Conservation (phyloP, 169 alveolate genomes). For the Cyclospora cayetanensis region DNA sequence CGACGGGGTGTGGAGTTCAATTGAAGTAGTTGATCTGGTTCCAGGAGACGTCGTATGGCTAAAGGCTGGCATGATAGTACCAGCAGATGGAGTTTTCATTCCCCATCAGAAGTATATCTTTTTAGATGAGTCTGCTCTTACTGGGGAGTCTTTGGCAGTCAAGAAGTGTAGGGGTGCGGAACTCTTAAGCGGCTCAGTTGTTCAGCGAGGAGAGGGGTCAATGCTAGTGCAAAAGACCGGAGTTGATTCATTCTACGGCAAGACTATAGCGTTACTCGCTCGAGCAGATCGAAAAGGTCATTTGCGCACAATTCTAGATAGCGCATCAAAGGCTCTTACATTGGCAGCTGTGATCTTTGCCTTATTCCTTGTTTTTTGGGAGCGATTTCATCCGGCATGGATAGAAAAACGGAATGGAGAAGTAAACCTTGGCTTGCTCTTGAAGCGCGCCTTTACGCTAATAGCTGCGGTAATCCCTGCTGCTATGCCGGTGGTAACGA, state of each 20-base stretch:
- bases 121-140: constrained; percentile 87
- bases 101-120: constrained; percentile 81
- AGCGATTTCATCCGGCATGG: constrained; percentile 69
- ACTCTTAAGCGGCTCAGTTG: constrained; percentile 77
- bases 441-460: constrained; percentile 71
- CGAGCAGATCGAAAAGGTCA: constrained; percentile 72
- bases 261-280: constrained; percentile 78
- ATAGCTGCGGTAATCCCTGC: constrained; percentile 73
- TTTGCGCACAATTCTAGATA: constrained; percentile 62
- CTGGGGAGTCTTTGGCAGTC: constrained; percentile 89
- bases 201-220: constrained; percentile 75
- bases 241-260: constrained; percentile 80
- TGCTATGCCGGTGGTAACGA: constrained; percentile 84
- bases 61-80: constrained; percentile 84
- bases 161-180: constrained; percentile 77
- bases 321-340: constrained; percentile 56
- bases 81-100: constrained; percentile 75
- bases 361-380: constrained; percentile 68
- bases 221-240: constrained; percentile 80
- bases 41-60: constrained; percentile 92
- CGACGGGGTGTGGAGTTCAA: constrained; percentile 74
- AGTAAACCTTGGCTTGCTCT: constrained; percentile 1
- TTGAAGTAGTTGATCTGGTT: constrained; percentile 80
- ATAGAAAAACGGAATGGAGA: constrained; percentile 16
- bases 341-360: constrained; percentile 67